Percentiles rank a stretch among this genome's conserved stretches.
These are phyloP conservation scores for Arabidopsis lyrata DNA, from an alignment of 441 rosid species.

Conservation along the genomic window DNA sequence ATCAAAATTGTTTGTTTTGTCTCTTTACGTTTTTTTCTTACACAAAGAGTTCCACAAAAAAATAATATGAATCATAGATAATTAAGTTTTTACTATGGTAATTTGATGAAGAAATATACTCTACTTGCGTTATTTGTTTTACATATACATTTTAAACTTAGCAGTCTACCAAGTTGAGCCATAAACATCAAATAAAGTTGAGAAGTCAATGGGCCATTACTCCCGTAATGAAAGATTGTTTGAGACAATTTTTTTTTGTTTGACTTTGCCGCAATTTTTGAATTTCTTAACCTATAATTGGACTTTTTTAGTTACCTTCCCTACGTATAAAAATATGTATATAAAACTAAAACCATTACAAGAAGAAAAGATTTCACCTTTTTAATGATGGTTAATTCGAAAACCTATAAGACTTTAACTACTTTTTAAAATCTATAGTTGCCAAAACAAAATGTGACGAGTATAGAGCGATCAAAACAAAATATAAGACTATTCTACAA, in stretches of 20 bases:
- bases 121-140: background rate
- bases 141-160: background rate
- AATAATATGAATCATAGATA: background rate
- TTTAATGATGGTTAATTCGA: background rate
- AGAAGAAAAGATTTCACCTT: background rate
- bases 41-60: no score
- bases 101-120: constrained; percentile 5
- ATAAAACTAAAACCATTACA: background rate
- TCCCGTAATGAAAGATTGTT: constrained; percentile 21
- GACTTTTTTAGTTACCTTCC: constrained; percentile 34
- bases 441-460: background rate
- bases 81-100: background rate
- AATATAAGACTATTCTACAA: background rate
- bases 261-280: constrained; percentile 32
- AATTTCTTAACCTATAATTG: constrained; percentile 27
- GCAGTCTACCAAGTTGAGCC: constrained; percentile 23
- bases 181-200: background rate
- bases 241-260: constrained; percentile 34
- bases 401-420: background rate
- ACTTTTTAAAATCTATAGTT: constrained; percentile 3
- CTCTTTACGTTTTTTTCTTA: background rate
- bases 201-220: constrained; percentile 40
- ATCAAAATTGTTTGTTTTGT: background rate
- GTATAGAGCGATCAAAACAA: background rate
- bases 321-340: constrained; percentile 23